Conservation (phyloP, 1,284 basidiomycete genomes). For the Austroboletus rostrupii region DNA sequence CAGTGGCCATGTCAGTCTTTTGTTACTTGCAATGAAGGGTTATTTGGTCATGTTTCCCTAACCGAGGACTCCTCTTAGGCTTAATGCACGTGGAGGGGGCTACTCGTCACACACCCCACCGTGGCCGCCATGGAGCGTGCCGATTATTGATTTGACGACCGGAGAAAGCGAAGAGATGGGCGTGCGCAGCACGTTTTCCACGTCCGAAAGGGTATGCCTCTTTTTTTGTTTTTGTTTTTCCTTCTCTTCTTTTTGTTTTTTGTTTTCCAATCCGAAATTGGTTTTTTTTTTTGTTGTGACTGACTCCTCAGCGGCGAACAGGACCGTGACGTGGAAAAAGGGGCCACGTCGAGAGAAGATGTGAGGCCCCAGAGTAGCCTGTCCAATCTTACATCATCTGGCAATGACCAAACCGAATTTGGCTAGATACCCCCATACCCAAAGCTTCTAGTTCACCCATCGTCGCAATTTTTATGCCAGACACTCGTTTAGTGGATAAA, state of each 20-base stretch:
- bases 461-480: background rate
- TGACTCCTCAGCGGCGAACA: background rate
- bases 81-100: conserved; percentile 12
- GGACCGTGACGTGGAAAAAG: conserved; percentile 10
- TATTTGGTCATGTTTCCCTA: too few species aligned
- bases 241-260: too few species aligned
- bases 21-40: too few species aligned
- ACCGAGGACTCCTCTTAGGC: too few species aligned
- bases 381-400: background rate
- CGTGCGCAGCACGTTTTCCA: conserved; percentile 27
- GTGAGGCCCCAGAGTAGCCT: background rate
- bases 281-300: conserved; percentile 8
- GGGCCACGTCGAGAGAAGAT: background rate
- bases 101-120: conserved; percentile 6
- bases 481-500: background rate
- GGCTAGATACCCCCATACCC: background rate
- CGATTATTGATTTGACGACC: conserved; percentile 4
- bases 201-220: conserved; percentile 15
- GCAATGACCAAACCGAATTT: background rate
- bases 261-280: background rate
- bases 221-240: too few species aligned
- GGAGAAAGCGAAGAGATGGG: conserved; percentile 3
- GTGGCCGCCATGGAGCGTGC: conserved; percentile 7
- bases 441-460: background rate
- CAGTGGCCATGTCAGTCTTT: conserved; percentile 17